Evolutionary conservation across 345 rosid species (phyloP).

Genomic region (Cochlearia excelsa): DNA sequence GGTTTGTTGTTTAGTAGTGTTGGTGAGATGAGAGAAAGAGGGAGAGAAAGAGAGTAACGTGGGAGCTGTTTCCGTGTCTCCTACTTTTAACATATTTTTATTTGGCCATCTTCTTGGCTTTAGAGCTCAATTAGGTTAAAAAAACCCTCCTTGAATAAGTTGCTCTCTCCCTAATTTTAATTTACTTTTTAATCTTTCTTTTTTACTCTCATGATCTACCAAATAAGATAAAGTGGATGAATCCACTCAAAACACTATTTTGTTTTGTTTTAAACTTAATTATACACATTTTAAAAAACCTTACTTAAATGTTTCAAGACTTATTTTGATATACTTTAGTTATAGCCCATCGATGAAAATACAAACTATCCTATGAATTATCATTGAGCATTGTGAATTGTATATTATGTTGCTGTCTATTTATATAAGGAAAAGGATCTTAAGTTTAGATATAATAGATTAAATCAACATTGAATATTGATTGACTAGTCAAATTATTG

Average conservation of each 20-base stretch:
- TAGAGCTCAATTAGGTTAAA: constrained; percentile 45
- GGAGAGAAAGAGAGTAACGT: constrained; percentile 61
- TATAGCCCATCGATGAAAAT: constrained; percentile 5
- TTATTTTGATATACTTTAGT: not conserved
- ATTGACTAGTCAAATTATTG: constrained; percentile 32
- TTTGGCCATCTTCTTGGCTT: constrained; percentile 65
- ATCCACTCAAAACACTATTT: not conserved
- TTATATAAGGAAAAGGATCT: constrained; percentile 8
- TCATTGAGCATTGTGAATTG: constrained; percentile 10
- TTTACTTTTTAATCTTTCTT: not conserved
- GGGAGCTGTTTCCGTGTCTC: constrained; percentile 89
- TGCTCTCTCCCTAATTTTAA: constrained; percentile 23
- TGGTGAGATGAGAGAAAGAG: constrained; percentile 24
- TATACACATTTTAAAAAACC: too few relatives aligned
- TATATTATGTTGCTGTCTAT: not conserved
- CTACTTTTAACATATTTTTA: constrained; percentile 48
- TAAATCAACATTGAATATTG: constrained; percentile 9
- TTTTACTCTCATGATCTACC: not conserved
- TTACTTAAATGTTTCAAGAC: too few relatives aligned
- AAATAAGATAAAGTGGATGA: not conserved
- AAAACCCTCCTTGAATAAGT: constrained; percentile 45
- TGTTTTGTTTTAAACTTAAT: too few relatives aligned
- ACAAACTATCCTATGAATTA: not conserved
- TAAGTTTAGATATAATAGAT: not conserved
- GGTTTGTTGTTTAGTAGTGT: constrained; percentile 27